These are phyloP conservation scores for Stygiomarasmius scandens DNA, from an alignment of 1,284 basidiomycete genomes.

Conservation along the genomic window DNA sequence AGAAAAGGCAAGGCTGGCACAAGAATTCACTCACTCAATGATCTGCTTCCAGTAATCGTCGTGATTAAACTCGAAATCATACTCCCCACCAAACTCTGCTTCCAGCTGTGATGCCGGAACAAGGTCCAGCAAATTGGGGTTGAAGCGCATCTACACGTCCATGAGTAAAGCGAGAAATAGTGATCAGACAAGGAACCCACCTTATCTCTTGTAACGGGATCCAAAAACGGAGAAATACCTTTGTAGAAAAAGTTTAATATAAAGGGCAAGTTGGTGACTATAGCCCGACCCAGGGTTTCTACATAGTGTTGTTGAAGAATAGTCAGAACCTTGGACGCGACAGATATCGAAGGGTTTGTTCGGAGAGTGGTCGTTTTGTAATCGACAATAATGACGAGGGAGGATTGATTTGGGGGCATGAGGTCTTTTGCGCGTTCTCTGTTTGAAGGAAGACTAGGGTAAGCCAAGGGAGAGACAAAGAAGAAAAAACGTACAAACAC, in stretches of 20 bases:
- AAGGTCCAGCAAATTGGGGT: constrained; percentile 78
- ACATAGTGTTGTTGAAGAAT: constrained; percentile 93
- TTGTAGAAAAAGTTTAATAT: constrained; percentile 87
- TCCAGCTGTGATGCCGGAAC: constrained; percentile 80
- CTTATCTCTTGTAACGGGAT: constrained; percentile 90
- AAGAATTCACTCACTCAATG: constrained; percentile 51
- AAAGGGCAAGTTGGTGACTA: constrained; percentile 82
- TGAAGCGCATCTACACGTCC: constrained; percentile 86
- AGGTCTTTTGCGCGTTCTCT: constrained; percentile 87
- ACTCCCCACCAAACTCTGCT: constrained; percentile 80
- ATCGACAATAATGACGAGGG: constrained; percentile 81
- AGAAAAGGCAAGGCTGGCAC: neutral
- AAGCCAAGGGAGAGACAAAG: constrained; percentile 2
- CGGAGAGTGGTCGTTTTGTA: constrained; percentile 81
- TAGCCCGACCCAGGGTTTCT: constrained; percentile 84
- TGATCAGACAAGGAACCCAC: constrained; percentile 38
- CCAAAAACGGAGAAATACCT: constrained; percentile 85
- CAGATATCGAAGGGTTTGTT: constrained; percentile 79
- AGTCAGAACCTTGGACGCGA: constrained; percentile 74
- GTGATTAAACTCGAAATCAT: constrained; percentile 79
- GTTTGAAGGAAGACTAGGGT: no score
- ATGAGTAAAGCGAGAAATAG: neutral
- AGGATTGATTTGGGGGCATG: constrained; percentile 82
- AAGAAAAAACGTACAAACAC: constrained; percentile 63
- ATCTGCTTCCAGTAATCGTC: constrained; percentile 81